Evolutionary conservation across 2,329 filamentous ascomycete species (phyloP), one percentile per base, ranked within the genome.

Genomic region (Apiospora kogelbergensis): DNA sequence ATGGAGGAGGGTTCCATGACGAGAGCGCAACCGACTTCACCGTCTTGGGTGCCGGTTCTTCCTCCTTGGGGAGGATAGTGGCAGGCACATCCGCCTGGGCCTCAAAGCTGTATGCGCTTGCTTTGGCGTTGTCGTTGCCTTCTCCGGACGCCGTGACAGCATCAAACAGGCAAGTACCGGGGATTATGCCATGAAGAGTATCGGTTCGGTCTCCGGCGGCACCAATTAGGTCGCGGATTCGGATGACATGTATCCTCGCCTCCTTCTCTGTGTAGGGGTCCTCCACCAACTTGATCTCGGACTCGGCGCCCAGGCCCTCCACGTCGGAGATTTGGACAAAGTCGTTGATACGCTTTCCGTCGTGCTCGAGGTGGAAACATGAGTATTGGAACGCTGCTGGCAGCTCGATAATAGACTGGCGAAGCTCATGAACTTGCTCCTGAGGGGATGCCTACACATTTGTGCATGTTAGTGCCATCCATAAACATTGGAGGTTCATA

Each of bases 231-330:
- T 99, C 96, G 72, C 96, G 89, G 71, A 97, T 91, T 73, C 96
- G 89, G 67, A 99, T 90, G 72, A 98, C 84, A 81, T 99, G 96
- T 85, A 99, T 92, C 73, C 97, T 91, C 40, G 96, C 95, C 83
- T 99, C 96, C 84, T 97, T 98, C 84, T 99, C 96, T 57, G 94
- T 99, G 81, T 99, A 99, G 63, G 97, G 93, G 78, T 99, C 96
- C 82, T 98, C 92, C 68, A 98, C 90, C 74, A 99, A 84, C 67
- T 87, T 88, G 69, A 98, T 87, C 76, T 95, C 92, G 44, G 95
- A 92, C 71, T 94, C 90, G 42, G 91, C 82, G 67, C 89, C 88
- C 68, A 99, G 88, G 68, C 89, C 94, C 64, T 92, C 87, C 68
- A 99, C 92, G 78, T 99, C 95, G 68, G 93, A 94, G 71, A 99